These are phyloP conservation scores for Puccinia horiana DNA, from an alignment of 1,284 basidiomycete genomes.

Conservation along the genomic window DNA sequence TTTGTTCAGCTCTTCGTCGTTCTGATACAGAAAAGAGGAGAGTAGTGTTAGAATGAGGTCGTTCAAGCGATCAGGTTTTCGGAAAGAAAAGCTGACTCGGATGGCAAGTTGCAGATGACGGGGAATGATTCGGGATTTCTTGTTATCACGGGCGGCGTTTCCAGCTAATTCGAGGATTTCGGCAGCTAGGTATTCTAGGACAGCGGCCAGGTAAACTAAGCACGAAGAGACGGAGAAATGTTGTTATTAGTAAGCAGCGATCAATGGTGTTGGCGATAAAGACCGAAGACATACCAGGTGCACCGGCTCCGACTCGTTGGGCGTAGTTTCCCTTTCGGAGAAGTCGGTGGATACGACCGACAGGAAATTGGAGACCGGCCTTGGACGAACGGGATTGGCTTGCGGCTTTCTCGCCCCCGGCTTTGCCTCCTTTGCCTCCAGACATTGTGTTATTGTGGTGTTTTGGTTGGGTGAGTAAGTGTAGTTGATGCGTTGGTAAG, in stretches of 20 bases:
- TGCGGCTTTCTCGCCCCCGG: conserved; percentile 39
- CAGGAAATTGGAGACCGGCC: conserved; percentile 78
- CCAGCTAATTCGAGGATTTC: conserved; percentile 86
- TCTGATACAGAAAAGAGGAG: conserved; percentile 27
- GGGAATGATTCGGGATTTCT: conserved; percentile 85
- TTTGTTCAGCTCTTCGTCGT: conserved; percentile 65
- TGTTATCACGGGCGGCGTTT: conserved; percentile 72
- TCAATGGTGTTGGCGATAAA: background rate
- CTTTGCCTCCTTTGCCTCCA: conserved; percentile 49
- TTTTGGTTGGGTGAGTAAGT: background rate
- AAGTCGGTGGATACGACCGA: conserved; percentile 83
- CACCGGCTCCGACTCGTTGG: conserved; percentile 72
- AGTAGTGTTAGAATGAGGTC: background rate
- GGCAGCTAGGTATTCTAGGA: conserved; percentile 79
- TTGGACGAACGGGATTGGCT: conserved; percentile 72
- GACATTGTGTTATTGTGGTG: conserved; percentile 29
- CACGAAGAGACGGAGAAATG: conserved; percentile 53
- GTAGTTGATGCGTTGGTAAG: too few species aligned
- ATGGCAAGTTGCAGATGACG: conserved; percentile 87
- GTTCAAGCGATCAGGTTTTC: background rate
- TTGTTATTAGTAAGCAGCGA: background rate
- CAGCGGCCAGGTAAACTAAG: conserved; percentile 79
- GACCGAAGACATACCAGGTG: conserved; percentile 66
- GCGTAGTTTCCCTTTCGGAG: conserved; percentile 83
- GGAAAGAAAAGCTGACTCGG: conserved; percentile 54